Evolutionary conservation across 345 rosid species (phyloP), one percentile per base, ranked within the genome.

Genomic region (Ricinus communis): DNA sequence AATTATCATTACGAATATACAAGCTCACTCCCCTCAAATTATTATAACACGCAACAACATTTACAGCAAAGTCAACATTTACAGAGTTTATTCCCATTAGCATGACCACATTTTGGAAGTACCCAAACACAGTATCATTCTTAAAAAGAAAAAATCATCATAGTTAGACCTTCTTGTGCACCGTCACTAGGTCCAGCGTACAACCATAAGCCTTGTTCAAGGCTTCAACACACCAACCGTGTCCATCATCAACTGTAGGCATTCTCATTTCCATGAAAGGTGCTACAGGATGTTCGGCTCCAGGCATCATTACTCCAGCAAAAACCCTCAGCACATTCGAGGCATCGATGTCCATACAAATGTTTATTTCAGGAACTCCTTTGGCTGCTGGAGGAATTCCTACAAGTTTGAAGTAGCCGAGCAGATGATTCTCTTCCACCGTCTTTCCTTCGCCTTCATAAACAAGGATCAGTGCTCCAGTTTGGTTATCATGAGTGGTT

Each of bases 291-390:
- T 73, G 88, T 21, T 76, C 85, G 9, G 66, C 70, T 8, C 93
- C 92, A 0, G 95, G 93, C 79, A 94, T 71, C 62, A 82, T 51
- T 11, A 87, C 90, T 36, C 91, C 94, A 10, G 87, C 93, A 58
- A 88, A 71, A 71, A 87, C 93, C 58, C 93, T 70, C 72, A 91
- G 70, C 28, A 82, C 82, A 53, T 85, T 87, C 0, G 87, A 86
- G 0, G 96, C 90, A 83, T 94, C 92, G 0, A 94, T 88, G 77
- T 94, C 97, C 93, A 91, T 86, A 71, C 97, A 90, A n/a, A 94
- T 87, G 19, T 78, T 86, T 68, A 94, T 86, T 90, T 91, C 93
- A 0, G 97, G 92, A 69, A 85, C 86, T 69, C 97, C 97, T 75
- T 88, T 86, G 0, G 86, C 85, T 5, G 91, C 78, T 1, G 80